phyloP scores from a whole-genome alignment of 2,329 filamentous ascomycete species.

The Nigrospora osmanthi region DNA sequence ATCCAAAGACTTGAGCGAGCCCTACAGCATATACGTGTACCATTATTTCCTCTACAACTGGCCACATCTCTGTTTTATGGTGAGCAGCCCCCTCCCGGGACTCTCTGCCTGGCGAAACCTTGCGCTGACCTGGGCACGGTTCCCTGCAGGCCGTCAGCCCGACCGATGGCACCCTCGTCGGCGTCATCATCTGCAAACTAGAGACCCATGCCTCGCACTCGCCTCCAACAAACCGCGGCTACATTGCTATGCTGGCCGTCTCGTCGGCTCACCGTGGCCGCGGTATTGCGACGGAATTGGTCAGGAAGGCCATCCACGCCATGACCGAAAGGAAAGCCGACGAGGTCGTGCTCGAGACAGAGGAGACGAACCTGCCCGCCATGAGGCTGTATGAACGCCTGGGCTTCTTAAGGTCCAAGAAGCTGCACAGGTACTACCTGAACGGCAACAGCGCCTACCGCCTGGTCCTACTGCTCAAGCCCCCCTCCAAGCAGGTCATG shows the following conservation, averaged over 20 bases:
- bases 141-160: conserved; percentile 48
- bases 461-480: conserved; percentile 71
- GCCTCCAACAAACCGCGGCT: conserved; percentile 66
- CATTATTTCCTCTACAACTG: conserved; percentile 97
- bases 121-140: not conserved
- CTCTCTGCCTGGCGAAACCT: not conserved
- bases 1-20: conserved; percentile 92
- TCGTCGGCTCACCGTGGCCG: conserved; percentile 69
- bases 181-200: conserved; percentile 91
- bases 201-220: conserved; percentile 84
- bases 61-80: conserved; percentile 96
- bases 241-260: conserved; percentile 98
- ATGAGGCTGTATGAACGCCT: conserved; percentile 90
- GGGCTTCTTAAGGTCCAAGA: conserved; percentile 87
- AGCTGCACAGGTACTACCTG: conserved; percentile 88
- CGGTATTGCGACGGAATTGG: conserved; percentile 81
- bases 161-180: conserved; percentile 59
- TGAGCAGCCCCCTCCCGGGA: conserved; percentile 30
- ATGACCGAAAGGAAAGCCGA: conserved; percentile 82
- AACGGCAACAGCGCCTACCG: conserved; percentile 95
- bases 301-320: conserved; percentile 82
- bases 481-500: conserved; percentile 6
- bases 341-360: conserved; percentile 92
- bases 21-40: conserved; percentile 99
- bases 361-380: conserved; percentile 83